Percentiles rank a stretch among this genome's conserved stretches.
Conservation (phyloP, 768 basidiomycete species). For the Crucibulum laeve region DNA sequence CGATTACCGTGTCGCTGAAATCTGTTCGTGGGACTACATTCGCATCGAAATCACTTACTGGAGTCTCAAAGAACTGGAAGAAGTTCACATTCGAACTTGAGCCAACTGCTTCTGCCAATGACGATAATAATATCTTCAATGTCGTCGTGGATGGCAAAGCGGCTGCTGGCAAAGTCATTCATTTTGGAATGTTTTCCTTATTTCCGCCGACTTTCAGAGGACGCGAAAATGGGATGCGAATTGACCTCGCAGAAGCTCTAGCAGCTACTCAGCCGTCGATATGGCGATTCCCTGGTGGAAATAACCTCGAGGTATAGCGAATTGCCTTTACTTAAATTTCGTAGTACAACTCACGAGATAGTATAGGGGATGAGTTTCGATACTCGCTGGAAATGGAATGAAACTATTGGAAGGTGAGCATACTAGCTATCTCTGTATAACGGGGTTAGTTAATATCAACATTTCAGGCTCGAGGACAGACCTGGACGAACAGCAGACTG, state of each 20-base stretch:
- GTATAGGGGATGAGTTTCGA: constrained; percentile 40
- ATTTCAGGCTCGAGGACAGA: constrained; percentile 24
- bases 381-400: constrained; percentile 59
- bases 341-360: neutral
- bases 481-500: constrained; percentile 24
- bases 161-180: constrained; percentile 35
- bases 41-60: constrained; percentile 19
- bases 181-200: constrained; percentile 54
- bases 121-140: constrained; percentile 46
- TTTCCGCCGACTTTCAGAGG: constrained; percentile 63
- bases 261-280: constrained; percentile 38
- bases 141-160: constrained; percentile 42
- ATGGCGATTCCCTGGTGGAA: constrained; percentile 32
- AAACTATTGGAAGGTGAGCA: constrained; percentile 48
- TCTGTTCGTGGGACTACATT: constrained; percentile 37
- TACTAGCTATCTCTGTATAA: constrained; percentile 7
- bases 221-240: constrained; percentile 53
- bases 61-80: constrained; percentile 39
- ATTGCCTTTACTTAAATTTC: constrained; percentile 1
- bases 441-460: constrained; percentile 11
- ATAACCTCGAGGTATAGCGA: constrained; percentile 32
- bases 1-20: constrained; percentile 31
- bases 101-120: constrained; percentile 33
- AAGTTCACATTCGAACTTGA: constrained; percentile 38
- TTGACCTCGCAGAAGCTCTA: constrained; percentile 49